Percentiles rank a stretch among this genome's conserved stretches.
Conservation (phyloP, 2,329 filamentous ascomycete genomes). For the Arthrobotrys sphaeroides region DNA sequence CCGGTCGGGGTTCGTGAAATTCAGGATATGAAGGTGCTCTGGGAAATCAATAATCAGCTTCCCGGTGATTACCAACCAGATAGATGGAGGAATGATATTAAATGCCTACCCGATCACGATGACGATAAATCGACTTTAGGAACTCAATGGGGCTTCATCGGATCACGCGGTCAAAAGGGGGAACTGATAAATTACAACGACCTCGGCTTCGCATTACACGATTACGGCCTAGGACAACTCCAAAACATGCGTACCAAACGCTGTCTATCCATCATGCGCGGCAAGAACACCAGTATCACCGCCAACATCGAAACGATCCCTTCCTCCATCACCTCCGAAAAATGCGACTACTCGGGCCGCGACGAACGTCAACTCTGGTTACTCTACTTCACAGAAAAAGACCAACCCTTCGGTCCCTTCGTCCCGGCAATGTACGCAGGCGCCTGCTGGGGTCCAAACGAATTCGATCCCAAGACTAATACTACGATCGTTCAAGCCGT, state of each 20-base stretch:
- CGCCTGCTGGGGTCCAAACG: not conserved
- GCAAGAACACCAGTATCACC: not conserved
- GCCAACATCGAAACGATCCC: conserved; percentile 11
- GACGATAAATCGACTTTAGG: not conserved
- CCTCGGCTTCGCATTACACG: conserved; percentile 8
- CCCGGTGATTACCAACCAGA: not conserved
- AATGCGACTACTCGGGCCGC: conserved; percentile 11
- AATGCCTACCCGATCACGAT: conserved; percentile 17
- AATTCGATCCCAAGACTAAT: not conserved
- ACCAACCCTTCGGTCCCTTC: conserved; percentile 29
- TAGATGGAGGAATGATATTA: conserved; percentile 4
- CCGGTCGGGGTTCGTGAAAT: not conserved
- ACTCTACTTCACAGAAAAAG: conserved; percentile 7
- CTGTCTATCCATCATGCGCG: conserved; percentile 12
- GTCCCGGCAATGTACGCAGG: conserved; percentile 24
- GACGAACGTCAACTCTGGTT: conserved; percentile 31
- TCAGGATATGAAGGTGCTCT: not conserved
- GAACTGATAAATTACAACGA: conserved; percentile 11
- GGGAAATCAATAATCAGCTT: conserved; percentile 3
- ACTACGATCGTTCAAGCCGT: not conserved
- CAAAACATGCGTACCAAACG: conserved; percentile 15
- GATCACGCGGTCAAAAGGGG: conserved; percentile 3
- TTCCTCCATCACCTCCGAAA: conserved; percentile 1
- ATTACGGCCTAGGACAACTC: conserved; percentile 23
- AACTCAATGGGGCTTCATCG: conserved; percentile 20